Evolutionary conservation across 805 yeast species (phyloP), one percentile per base, ranked within the genome.

Genomic region (Cyberlindnera americana): DNA sequence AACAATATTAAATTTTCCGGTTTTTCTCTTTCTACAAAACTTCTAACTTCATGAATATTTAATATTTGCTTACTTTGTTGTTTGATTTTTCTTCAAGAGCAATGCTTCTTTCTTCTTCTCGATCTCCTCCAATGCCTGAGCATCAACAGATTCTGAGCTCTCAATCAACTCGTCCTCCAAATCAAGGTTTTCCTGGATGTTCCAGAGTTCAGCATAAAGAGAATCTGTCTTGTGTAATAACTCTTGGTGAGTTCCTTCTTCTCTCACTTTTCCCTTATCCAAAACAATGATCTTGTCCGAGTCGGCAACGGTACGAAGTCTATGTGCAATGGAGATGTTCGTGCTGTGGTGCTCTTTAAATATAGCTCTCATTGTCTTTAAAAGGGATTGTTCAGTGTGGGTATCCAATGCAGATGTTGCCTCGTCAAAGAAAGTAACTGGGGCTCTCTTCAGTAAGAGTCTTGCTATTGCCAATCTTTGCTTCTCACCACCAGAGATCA

Each of bases 401-500:
- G 99, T 93, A 60, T 93, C 99, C 33, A 93, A 70, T 0, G 99
- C 98, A 34, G 95, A 83, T 0, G 99, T 87, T 3, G 99, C 98
- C 57, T 93, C 99, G 57, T 93, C 99, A 51, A 93, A 90, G 61
- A 93, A 91, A 40, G 95, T 84, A 35, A 93, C 87, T 19, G 93
- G 91, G 0, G 97, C 78, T 47, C 78, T 72, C 61, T 93, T 93
- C 50, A 93, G 65, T 31, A 93, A 62, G n/a, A 93, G 76, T 48
- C 99, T 73, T 1, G 97, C 93, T 49, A 93, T 88, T 0, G 99
- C 98, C 30, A 93, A 69, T 47, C 99, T 69, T 64, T 93, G 99
- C 60, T 93, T 90, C 60, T 93, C 99, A 45, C 99, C 99, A n/a
- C 99, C 99, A 19, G 96, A 88, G 33, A 93, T 90, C 99, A 93